These are phyloP conservation scores for Pinus tabuliformis DNA, from an alignment of 75 land plant species.

Conservation along the genomic window DNA sequence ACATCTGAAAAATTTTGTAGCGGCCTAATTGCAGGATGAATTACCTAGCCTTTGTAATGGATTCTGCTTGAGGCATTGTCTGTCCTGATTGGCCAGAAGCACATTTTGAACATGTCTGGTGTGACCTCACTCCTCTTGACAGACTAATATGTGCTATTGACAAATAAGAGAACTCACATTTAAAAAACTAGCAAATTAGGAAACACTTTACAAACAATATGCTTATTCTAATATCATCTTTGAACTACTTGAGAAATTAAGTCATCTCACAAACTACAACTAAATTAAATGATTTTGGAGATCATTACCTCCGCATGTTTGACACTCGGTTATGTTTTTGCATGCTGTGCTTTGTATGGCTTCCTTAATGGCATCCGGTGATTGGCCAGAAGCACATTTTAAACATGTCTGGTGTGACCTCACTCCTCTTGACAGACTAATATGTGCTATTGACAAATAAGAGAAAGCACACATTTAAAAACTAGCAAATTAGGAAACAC, in stretches of 20 bases:
- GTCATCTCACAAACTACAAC: too few species aligned
- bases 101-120: neutral
- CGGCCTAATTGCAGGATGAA: slow-evolving; percentile 1
- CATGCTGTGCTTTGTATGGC: neutral
- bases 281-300: neutral
- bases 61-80: neutral
- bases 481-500: neutral
- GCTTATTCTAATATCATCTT: neutral
- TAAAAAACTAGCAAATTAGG: neutral
- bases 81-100: neutral
- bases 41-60: neutral
- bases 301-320: neutral
- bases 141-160: neutral
- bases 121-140: neutral
- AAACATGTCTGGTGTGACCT: neutral
- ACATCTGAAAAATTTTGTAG: neutral
- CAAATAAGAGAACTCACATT: neutral
- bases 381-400: neutral
- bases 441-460: neutral
- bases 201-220: neutral
- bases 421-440: neutral
- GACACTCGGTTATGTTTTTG: neutral
- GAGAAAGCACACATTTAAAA: neutral
- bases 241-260: neutral
- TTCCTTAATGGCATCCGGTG: neutral